Base-by-base conservation (phyloP, 257 asterid genomes). In the Voacanga thouarsii region DNA sequence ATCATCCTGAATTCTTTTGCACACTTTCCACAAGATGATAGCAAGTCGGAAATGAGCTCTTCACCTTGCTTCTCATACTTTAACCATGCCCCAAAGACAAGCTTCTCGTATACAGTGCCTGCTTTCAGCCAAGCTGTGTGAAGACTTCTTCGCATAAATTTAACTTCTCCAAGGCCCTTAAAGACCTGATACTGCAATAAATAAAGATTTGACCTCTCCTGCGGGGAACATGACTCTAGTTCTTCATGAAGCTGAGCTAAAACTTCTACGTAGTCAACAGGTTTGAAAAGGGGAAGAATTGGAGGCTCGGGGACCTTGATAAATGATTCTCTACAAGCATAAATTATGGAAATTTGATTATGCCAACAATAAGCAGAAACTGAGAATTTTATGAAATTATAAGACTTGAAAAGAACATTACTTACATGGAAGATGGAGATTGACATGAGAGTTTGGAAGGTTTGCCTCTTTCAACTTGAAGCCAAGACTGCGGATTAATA, bases 401-500 rank as follows among this genome's bases (percentile, higher is more conserved):
- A 55, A 28, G 69, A 37, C 79, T 4, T 60, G 18, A 65, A 12
- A 49, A 72, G 75, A 28, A 73, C 75, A 57, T 37, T 12, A 80
- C 94, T 77, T 88, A 92, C 99, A 91, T 87, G 61, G 99, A 92
- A 79, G 97, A 90, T 72, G 93, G 88, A 51, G 95, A 84, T 74
- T 88, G 88, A 15, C 87, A 80, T n/a, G 92, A 87, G 53, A 86
- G 81, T 82, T 93, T 90, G 21, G 97, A 71, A 71, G 87, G 94
- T 80, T 96, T 93, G 53, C 99, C 99, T 90, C 98, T 90, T 86
- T 96, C 99, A 82, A 92, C 99, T 85, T 93, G 99, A 82, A 96
- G 94, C 98, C 99, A 96, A 79, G 98, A 89, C 86, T 96, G 99
- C 41, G 98, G 99, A 85, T 88, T 92, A 81, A 93, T 82, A 21